These are phyloP conservation scores for Trichoderma orchidacearum DNA, from an alignment of 495 filamentous ascomycete species.

Conservation along the genomic window DNA sequence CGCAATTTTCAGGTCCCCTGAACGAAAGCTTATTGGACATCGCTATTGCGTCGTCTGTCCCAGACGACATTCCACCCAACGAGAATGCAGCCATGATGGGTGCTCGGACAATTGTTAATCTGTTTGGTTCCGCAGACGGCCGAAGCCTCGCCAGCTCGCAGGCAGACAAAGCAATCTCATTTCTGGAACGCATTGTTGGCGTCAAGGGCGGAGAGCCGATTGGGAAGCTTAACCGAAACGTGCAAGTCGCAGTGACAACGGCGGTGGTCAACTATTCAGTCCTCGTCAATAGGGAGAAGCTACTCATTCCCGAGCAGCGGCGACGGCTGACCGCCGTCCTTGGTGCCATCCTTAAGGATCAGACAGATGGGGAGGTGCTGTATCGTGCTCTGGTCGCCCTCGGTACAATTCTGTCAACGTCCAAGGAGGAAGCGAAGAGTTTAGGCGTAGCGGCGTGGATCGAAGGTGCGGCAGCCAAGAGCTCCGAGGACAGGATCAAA, in stretches of 20 bases:
- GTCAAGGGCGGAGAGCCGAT: conserved; percentile 32
- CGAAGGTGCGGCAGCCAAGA: conserved; percentile 23
- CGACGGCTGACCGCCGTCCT: conserved; percentile 32
- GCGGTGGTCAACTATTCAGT: conserved; percentile 77
- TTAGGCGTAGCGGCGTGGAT: conserved; percentile 28
- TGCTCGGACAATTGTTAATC: conserved; percentile 68
- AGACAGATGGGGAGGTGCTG: conserved; percentile 67
- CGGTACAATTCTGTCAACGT: conserved; percentile 56
- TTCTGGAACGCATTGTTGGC: conserved; percentile 27
- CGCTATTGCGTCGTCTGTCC: conserved; percentile 28
- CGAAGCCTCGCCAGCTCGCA: conserved; percentile 42
- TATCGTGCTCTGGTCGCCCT: conserved; percentile 72
- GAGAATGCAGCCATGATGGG: conserved; percentile 79
- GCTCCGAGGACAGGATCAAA: conserved; percentile 42
- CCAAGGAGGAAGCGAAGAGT: conserved; percentile 23
- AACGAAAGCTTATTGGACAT: conserved; percentile 40
- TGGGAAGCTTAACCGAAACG: conserved; percentile 58
- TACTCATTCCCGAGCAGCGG: conserved; percentile 9
- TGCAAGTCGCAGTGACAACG: conserved; percentile 70
- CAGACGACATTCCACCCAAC: conserved; percentile 25
- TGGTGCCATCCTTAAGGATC: conserved; percentile 41
- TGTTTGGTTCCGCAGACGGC: conserved; percentile 67
- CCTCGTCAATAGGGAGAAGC: conserved; percentile 15
- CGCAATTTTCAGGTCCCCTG: conserved; percentile 29
- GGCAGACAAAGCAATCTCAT: conserved; percentile 39